Evolutionary conservation across 805 yeast genomes (phyloP).

Genomic region (Crinitomyces ghanaensis): DNA sequence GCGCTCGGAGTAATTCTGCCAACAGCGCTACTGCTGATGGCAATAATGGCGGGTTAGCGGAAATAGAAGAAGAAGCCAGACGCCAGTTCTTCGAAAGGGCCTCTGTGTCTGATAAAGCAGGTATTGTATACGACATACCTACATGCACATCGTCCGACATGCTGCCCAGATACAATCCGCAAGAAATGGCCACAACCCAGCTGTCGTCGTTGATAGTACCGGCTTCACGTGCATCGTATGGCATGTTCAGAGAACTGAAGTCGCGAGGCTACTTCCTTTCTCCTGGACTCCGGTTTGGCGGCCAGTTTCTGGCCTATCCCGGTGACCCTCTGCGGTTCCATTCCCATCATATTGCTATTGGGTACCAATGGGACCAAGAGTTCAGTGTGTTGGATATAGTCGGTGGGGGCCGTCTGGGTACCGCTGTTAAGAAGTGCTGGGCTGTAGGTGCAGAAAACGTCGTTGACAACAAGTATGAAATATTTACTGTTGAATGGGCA

Average conservation of each 20-base stretch:
- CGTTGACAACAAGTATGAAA: slow-evolving; percentile 22
- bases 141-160: no score
- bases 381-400: slow-evolving; percentile 50
- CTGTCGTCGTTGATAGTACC: slow-evolving; percentile 4
- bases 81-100: no score
- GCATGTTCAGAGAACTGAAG: slow-evolving; percentile 33
- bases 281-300: slow-evolving; percentile 90
- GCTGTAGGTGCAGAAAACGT: slow-evolving; percentile 31
- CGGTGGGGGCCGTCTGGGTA: slow-evolving; percentile 84
- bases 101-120: no score
- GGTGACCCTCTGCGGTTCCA: slow-evolving; percentile 91
- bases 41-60: no score
- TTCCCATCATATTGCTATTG: slow-evolving; percentile 66
- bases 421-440: slow-evolving; percentile 84
- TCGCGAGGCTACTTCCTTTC: slow-evolving; percentile 42
- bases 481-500: slow-evolving; percentile 88
- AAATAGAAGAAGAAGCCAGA: no score
- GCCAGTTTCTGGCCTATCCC: slow-evolving; percentile 79
- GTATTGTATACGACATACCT: no score
- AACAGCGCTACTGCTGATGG: no score
- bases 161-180: slow-evolving; percentile 13
- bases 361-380: slow-evolving; percentile 37
- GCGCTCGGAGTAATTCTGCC: no score
- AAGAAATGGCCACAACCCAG: slow-evolving; percentile 3
- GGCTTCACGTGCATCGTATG: slow-evolving; percentile 18